These are phyloP conservation scores for Pseudogymnoascus sp. DNA, from an alignment of 2,329 filamentous ascomycete species.

Conservation along the genomic window DNA sequence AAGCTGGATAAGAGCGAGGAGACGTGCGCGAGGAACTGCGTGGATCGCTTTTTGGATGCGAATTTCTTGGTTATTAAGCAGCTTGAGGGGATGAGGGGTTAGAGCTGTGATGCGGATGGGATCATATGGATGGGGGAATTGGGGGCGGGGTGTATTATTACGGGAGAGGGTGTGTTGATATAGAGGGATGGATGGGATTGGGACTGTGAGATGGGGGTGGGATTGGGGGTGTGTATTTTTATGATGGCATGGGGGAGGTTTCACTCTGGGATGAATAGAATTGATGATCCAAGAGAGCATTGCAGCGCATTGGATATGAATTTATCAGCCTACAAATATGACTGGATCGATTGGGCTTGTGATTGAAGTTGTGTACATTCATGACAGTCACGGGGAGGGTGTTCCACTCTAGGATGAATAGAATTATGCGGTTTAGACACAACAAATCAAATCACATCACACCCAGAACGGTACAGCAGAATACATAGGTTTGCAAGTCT, in stretches of 20 bases:
- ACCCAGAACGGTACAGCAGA: neutral
- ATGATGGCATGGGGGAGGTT: neutral
- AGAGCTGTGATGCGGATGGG: conserved; percentile 6
- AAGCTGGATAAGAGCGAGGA: conserved; percentile 72
- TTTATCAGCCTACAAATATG: neutral
- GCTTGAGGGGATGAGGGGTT: conserved; percentile 54
- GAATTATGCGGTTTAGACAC: neutral
- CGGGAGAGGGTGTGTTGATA: neutral
- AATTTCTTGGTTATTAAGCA: conserved; percentile 80
- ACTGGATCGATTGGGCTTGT: too few species aligned
- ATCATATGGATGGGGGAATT: neutral
- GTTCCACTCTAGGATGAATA: too few species aligned
- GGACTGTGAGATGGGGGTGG: neutral
- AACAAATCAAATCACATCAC: neutral
- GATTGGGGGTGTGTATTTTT: conserved; percentile 6
- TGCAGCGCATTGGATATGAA: neutral
- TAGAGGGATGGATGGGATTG: neutral
- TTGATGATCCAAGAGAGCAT: neutral
- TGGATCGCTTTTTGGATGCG: conserved; percentile 86
- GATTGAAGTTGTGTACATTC: too few species aligned
- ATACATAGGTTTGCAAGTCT: conserved; percentile 4
- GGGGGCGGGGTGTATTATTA: conserved; percentile 3
- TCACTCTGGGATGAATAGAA: neutral
- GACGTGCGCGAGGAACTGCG: conserved; percentile 81
- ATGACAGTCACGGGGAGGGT: too few species aligned